Evolutionary conservation across 2,329 filamentous ascomycete species (phyloP).

Genomic region (Colletotrichum viniferum): DNA sequence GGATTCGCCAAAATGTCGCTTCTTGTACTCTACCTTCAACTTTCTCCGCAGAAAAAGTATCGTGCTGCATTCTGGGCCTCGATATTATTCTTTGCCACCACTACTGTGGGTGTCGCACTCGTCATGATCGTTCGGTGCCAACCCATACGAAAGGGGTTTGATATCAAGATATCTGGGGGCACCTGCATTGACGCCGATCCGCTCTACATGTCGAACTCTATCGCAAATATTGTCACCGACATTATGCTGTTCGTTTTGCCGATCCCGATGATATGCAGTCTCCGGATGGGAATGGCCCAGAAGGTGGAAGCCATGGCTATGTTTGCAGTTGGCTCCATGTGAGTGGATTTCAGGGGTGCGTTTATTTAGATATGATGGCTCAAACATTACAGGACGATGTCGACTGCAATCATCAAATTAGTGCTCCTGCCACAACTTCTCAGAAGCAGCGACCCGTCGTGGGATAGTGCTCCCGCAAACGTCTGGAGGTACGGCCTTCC

Average conservation of each 20-base stretch:
- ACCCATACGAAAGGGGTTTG: constrained; percentile 36
- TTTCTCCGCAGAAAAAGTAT: constrained; percentile 39
- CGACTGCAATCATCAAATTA: constrained; percentile 10
- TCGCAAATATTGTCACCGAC: constrained; percentile 53
- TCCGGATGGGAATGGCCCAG: constrained; percentile 49
- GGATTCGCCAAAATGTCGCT: constrained; percentile 41
- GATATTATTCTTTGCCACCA: constrained; percentile 29
- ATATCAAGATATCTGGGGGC: constrained; percentile 31
- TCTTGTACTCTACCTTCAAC: constrained; percentile 40
- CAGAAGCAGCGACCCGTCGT: not conserved
- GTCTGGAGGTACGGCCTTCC: constrained; percentile 5
- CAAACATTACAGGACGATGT: not conserved
- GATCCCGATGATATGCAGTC: constrained; percentile 46
- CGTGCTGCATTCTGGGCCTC: constrained; percentile 32
- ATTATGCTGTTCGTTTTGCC: constrained; percentile 51
- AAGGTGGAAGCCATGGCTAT: constrained; percentile 49
- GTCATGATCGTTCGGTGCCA: constrained; percentile 40
- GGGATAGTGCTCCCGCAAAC: constrained; percentile 18
- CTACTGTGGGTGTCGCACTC: constrained; percentile 35
- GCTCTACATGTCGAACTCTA: constrained; percentile 53
- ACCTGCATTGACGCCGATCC: constrained; percentile 50
- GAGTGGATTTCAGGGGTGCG: not conserved
- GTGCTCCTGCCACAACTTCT: constrained; percentile 2
- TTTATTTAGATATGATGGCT: not conserved
- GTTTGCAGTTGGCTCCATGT: constrained; percentile 45